Conservation (phyloP, 495 filamentous ascomycete genomes). For the Lepidopterella palustris region DNA sequence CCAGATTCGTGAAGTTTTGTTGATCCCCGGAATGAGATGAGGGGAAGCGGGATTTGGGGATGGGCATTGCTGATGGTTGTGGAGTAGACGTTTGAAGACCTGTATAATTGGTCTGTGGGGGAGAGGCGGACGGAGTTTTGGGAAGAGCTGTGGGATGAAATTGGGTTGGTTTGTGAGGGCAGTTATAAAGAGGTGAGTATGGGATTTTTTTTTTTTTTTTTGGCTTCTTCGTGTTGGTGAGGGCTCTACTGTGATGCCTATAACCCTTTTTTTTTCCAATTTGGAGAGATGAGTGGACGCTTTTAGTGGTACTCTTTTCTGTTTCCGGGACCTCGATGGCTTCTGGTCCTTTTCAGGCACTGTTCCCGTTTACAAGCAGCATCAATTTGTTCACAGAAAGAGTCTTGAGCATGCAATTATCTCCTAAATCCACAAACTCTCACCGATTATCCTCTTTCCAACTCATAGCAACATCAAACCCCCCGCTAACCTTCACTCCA, state of each 20-base stretch:
- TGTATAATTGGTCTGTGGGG: constrained; percentile 57
- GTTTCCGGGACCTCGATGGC: no score
- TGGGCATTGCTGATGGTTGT: not conserved
- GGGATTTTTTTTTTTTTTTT: not conserved
- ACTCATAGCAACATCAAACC: not conserved
- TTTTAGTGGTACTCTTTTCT: no score
- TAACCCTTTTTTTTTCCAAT: not conserved
- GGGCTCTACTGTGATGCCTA: not conserved
- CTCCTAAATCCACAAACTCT: not conserved
- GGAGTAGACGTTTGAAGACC: constrained; percentile 52
- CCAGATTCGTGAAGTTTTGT: not conserved
- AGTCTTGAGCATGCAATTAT: no score
- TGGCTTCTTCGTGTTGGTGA: not conserved
- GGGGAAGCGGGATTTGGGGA: not conserved
- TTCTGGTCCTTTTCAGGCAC: no score
- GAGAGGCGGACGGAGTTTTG: constrained; percentile 58
- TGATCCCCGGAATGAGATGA: not conserved
- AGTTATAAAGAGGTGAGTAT: constrained; percentile 20
- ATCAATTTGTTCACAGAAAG: no score
- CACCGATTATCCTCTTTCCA: not conserved
- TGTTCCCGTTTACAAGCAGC: no score
- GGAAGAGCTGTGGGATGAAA: constrained; percentile 53
- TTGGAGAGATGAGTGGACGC: no score
- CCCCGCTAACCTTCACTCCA: constrained; percentile 35
- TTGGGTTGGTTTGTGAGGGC: constrained; percentile 56